Conservation (phyloP, 2,329 filamentous ascomycete genomes). For the Lecanicillium sp. region DNA sequence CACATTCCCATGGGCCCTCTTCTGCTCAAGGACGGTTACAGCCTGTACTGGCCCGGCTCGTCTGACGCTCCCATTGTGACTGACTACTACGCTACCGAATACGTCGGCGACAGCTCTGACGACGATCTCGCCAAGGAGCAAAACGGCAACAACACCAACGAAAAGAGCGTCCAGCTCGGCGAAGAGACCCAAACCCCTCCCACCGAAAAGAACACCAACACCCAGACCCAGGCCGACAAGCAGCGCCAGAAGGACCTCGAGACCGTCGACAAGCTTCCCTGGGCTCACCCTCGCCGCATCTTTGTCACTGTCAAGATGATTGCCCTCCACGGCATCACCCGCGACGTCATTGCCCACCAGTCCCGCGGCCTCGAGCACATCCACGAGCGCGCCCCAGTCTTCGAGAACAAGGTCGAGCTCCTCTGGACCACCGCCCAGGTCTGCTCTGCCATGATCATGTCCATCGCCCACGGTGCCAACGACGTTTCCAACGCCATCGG, state of each 20-base stretch:
- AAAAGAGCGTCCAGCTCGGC: not conserved
- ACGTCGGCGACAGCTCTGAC: conserved; percentile 7
- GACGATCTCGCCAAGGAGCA: conserved; percentile 11
- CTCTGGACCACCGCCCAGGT: conserved; percentile 35
- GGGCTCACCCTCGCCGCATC: conserved; percentile 8
- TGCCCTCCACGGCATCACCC: conserved; percentile 15
- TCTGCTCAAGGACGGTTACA: conserved; percentile 18
- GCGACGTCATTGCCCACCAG: conserved; percentile 13
- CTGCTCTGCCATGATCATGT: conserved; percentile 20
- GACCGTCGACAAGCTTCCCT: conserved; percentile 5
- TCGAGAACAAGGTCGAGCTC: conserved; percentile 34
- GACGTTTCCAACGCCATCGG: conserved; percentile 31
- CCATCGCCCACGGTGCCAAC: conserved; percentile 29
- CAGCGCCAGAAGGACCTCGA: conserved; percentile 10
- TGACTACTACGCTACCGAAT: conserved; percentile 11
- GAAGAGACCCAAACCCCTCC: conserved; percentile 7
- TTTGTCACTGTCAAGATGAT: conserved; percentile 14
- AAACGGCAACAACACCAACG: conserved; percentile 4
- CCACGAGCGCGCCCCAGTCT: conserved; percentile 15
- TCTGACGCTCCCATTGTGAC: conserved; percentile 15
- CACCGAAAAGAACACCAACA: not conserved
- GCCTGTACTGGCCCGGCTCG: conserved; percentile 16
- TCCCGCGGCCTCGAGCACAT: not conserved
- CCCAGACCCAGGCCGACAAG: conserved; percentile 1
- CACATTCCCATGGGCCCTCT: conserved; percentile 28